Evolutionary conservation across 2,329 filamentous ascomycete species (phyloP).

Genomic region (Scolecobasidium constrictum): DNA sequence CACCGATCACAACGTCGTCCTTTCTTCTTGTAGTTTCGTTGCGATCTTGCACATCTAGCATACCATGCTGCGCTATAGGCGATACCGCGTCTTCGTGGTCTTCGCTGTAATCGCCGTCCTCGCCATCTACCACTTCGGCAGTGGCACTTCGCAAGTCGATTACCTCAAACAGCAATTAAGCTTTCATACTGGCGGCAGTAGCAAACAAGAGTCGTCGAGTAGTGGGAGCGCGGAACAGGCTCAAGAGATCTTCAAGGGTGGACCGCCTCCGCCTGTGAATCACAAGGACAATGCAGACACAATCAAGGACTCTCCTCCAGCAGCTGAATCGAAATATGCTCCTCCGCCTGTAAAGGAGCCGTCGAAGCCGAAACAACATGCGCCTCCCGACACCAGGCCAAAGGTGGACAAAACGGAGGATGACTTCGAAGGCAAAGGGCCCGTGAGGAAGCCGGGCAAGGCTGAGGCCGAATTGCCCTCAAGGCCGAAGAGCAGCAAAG

Average conservation of each 20-base stretch:
- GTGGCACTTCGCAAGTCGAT: neutral
- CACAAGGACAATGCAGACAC: too few relatives aligned
- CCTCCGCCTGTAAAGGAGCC: slow-evolving; percentile 7
- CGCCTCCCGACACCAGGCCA: neutral
- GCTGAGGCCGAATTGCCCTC: neutral
- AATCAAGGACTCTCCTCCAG: neutral
- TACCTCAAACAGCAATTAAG: slow-evolving; percentile 6
- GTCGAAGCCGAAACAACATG: slow-evolving; percentile 8
- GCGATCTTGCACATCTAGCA: too few relatives aligned
- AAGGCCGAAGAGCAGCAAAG: neutral
- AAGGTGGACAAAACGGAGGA: neutral
- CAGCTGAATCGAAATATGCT: neutral
- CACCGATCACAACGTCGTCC: too few relatives aligned
- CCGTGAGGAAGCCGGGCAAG: neutral
- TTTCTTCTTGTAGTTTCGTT: too few relatives aligned
- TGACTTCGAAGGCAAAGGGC: neutral
- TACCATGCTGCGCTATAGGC: slow-evolving; percentile 47
- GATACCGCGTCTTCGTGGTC: slow-evolving; percentile 50
- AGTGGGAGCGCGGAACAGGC: too few relatives aligned
- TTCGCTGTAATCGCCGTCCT: slow-evolving; percentile 45
- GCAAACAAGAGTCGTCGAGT: too few relatives aligned
- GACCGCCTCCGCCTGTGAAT: neutral
- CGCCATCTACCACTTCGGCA: slow-evolving; percentile 40
- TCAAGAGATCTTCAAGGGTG: neutral
- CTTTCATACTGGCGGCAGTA: neutral